Evolutionary conservation across 176 grass and related monocot genomes (phyloP).

Genomic region (Metroxylon sagu): DNA sequence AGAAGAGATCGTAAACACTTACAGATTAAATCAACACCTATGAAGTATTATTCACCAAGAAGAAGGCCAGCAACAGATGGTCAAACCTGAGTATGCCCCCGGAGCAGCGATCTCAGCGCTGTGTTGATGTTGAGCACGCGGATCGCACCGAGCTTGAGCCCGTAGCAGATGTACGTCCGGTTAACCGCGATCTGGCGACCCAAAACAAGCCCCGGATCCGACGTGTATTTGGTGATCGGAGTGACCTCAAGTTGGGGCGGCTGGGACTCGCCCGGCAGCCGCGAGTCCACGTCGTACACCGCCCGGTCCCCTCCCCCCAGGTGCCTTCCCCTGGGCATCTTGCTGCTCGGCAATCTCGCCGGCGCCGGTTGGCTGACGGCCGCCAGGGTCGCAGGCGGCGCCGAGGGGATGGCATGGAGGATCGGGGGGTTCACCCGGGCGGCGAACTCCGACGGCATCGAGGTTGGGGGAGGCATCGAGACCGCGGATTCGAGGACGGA

Average conservation of each 20-base stretch:
- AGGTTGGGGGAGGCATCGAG: constrained; percentile 37
- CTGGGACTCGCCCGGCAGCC: constrained; percentile 59
- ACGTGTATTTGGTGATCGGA: constrained; percentile 94
- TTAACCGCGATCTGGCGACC: constrained; percentile 90
- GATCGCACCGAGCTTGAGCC: constrained; percentile 73
- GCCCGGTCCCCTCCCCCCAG: constrained; percentile 42
- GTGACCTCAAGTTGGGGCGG: constrained; percentile 88
- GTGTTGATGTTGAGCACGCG: constrained; percentile 95
- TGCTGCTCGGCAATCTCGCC: constrained; percentile 68
- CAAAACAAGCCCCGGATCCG: constrained; percentile 74
- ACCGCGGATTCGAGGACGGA: constrained; percentile 41
- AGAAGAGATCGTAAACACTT: no score
- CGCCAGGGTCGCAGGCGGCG: constrained; percentile 28
- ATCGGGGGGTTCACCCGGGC: constrained; percentile 20
- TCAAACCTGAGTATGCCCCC: constrained; percentile 67
- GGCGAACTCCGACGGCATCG: constrained; percentile 28
- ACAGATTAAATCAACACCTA: no score
- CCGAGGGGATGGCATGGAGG: constrained; percentile 33
- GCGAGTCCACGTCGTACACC: constrained; percentile 71
- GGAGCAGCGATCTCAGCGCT: constrained; percentile 72
- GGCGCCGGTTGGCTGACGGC: constrained; percentile 16
- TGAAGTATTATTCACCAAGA: no score
- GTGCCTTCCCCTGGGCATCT: constrained; percentile 67
- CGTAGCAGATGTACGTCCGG: constrained; percentile 81
- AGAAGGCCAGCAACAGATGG: background rate